phyloP scores from a whole-genome alignment of 1,139 yeast species.

The Kluyveromyces sp. region DNA sequence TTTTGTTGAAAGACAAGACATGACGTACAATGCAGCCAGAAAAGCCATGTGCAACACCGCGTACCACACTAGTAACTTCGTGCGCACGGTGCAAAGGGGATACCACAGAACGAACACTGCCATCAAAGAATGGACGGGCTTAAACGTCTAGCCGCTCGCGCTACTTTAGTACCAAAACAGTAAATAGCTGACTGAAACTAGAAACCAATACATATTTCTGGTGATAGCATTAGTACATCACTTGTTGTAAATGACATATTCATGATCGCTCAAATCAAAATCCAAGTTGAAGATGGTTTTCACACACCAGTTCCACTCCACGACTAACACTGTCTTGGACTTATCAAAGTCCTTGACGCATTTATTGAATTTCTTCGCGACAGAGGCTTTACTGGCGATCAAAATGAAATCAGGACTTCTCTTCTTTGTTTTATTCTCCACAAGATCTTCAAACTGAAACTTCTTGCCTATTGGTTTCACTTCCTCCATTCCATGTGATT shows the following conservation, averaged over 20 bases:
- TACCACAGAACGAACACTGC: conserved; percentile 7
- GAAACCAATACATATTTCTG: not conserved
- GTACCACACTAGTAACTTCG: conserved; percentile 11
- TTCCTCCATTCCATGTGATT: conserved; percentile 55
- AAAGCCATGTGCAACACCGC: conserved; percentile 37
- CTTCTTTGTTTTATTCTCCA: conserved; percentile 6
- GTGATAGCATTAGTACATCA: not conserved
- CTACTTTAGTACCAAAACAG: not conserved
- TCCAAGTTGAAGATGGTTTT: conserved; percentile 18
- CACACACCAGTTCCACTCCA: conserved; percentile 27
- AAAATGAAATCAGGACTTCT: conserved; percentile 21
- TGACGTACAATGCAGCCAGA: conserved; percentile 38
- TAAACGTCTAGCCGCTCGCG: conserved; percentile 10
- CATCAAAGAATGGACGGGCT: conserved; percentile 18
- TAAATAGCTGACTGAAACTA: not conserved
- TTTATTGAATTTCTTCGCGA: conserved; percentile 38
- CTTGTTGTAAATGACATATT: conserved; percentile 11
- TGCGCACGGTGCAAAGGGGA: conserved; percentile 16
- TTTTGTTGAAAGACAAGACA: conserved; percentile 61
- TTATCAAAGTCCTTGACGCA: conserved; percentile 25
- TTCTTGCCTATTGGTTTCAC: conserved; percentile 34
- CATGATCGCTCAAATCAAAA: conserved; percentile 10
- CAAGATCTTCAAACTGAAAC: conserved; percentile 13
- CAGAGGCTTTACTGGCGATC: conserved; percentile 35
- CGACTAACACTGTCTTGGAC: conserved; percentile 13